Conservation (phyloP, 305 asterid genomes). For the Fraxinus velutina region DNA sequence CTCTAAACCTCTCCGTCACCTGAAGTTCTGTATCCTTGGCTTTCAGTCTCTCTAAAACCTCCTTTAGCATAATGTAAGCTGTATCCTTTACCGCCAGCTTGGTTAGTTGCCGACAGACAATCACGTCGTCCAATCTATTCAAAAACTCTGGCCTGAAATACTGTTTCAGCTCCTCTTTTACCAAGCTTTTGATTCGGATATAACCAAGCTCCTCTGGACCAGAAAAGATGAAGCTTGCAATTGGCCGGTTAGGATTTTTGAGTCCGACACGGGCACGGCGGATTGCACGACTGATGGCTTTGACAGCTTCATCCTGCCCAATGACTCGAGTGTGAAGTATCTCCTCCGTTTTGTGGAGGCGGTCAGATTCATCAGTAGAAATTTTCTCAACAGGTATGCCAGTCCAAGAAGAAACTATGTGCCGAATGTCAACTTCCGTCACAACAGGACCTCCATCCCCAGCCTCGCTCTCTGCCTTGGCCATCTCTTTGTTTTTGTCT, state of each 20-base stretch:
- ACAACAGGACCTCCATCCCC: constrained; percentile 80
- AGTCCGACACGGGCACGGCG: constrained; percentile 98
- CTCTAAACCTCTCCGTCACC: constrained; percentile 83
- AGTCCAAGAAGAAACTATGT: constrained; percentile 91
- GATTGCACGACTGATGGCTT: constrained; percentile 89
- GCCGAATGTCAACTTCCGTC: constrained; percentile 93
- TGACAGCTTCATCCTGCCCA: constrained; percentile 92
- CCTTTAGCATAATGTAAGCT: constrained; percentile 83
- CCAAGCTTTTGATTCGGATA: constrained; percentile 81
- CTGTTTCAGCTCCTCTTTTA: constrained; percentile 77
- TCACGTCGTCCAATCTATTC: constrained; percentile 91
- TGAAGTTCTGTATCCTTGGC: constrained; percentile 75
- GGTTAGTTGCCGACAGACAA: constrained; percentile 85
- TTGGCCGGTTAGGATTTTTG: constrained; percentile 88
- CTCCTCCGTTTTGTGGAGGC: constrained; percentile 94
- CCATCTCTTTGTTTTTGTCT: constrained; percentile 87
- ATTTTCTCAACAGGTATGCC: constrained; percentile 96
- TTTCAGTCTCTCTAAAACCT: constrained; percentile 71
- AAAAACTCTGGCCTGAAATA: constrained; percentile 91
- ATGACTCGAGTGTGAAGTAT: constrained; percentile 77
- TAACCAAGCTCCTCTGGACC: constrained; percentile 89
- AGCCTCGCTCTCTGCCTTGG: constrained; percentile 85
- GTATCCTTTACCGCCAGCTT: constrained; percentile 90
- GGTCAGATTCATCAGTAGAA: constrained; percentile 82
- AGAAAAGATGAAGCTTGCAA: constrained; percentile 93